Evolutionary conservation across 768 basidiomycete species (phyloP).

Genomic region (Tylopilus vinaceipallidus): DNA sequence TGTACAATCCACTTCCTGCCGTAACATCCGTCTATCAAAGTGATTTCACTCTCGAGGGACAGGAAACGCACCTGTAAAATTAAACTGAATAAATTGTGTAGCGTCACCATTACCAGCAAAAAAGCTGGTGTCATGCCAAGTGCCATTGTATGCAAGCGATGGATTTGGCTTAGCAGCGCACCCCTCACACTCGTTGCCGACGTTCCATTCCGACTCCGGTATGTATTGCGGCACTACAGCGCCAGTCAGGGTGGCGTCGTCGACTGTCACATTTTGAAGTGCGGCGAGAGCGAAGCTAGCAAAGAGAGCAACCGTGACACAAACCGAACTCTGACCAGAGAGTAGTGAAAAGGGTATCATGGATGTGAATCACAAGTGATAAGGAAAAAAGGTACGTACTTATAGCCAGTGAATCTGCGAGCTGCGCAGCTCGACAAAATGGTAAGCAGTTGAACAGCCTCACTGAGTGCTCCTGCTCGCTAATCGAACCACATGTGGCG

Average conservation of each 20-base stretch:
- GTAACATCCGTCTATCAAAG: background rate
- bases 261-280: conserved; percentile 14
- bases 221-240: conserved; percentile 5
- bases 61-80: conserved; percentile 8
- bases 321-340: too few relatives aligned
- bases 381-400: too few relatives aligned
- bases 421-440: too few relatives aligned
- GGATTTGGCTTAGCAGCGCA: conserved; percentile 2
- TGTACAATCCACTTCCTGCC: conserved; percentile 15
- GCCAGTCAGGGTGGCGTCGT: conserved; percentile 14
- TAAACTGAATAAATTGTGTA: conserved; percentile 2
- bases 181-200: conserved; percentile 1
- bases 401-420: too few relatives aligned
- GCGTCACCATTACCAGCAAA: background rate
- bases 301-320: too few relatives aligned
- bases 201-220: conserved; percentile 6
- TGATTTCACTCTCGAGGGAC: background rate
- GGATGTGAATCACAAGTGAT: background rate
- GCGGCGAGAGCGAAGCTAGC: background rate
- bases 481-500: too few relatives aligned
- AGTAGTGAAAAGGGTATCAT: conserved; percentile 4
- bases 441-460: too few relatives aligned
- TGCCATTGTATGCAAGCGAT: conserved; percentile 4
- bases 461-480: too few relatives aligned
- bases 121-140: conserved; percentile 19